A percentile compares a stretch with the other conserved stretches of the same genome.
phyloP scores from a whole-genome alignment of 176 grass and related monocot species.

The Raddia distichophylla region DNA sequence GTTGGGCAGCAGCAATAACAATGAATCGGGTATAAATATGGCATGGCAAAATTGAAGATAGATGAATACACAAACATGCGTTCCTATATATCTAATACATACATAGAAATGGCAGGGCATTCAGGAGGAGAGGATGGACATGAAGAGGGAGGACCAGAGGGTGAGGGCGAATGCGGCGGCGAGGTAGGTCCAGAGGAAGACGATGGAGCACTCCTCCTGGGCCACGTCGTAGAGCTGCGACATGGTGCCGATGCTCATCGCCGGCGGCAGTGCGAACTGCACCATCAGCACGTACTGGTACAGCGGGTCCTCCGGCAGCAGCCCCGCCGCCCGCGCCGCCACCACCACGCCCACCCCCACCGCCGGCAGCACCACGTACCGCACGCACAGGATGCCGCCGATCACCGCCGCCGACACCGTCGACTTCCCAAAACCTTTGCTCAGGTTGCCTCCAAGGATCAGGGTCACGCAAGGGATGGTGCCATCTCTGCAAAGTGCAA shows the following conservation, averaged over 20 bases:
- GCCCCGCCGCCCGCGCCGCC: conserved; percentile 48
- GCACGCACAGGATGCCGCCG: conserved; percentile 48
- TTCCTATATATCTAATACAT: too few relatives aligned
- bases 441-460: conserved; percentile 74
- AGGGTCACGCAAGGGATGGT: conserved; percentile 63
- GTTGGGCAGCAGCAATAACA: too few relatives aligned
- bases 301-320: conserved; percentile 58
- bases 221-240: conserved; percentile 57
- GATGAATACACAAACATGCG: too few relatives aligned
- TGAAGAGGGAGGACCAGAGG: conserved; percentile 55
- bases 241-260: conserved; percentile 75
- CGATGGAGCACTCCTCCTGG: conserved; percentile 69
- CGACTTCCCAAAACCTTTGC: conserved; percentile 56
- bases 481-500: conserved; percentile 48
- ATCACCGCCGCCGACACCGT: conserved; percentile 34
- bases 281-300: conserved; percentile 76
- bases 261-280: conserved; percentile 69
- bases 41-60: too few relatives aligned
- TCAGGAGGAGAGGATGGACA: conserved; percentile 7
- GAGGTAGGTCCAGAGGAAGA: conserved; percentile 67
- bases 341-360: conserved; percentile 52
- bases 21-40: too few relatives aligned
- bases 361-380: conserved; percentile 58
- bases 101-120: too few relatives aligned
- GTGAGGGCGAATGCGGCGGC: conserved; percentile 56